Percentiles rank a stretch among this genome's conserved stretches.
Evolutionary conservation across 2,329 filamentous ascomycete genomes (phyloP).

Genomic region (Nemania sp.): DNA sequence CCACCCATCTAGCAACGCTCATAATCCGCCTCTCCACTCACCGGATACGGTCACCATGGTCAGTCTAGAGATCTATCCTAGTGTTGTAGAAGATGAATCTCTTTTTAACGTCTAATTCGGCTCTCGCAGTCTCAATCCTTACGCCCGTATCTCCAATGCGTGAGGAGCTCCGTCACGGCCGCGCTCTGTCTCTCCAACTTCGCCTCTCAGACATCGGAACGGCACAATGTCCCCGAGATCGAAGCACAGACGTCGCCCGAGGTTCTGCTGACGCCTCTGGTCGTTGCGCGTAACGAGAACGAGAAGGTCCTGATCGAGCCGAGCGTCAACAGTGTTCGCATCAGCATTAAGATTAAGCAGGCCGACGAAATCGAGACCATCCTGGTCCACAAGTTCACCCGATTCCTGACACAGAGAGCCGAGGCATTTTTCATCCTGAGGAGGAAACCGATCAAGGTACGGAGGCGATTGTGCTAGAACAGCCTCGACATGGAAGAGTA

Average conservation of each 20-base stretch:
- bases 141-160: constrained; percentile 93
- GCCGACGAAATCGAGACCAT: constrained; percentile 99
- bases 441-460: constrained; percentile 91
- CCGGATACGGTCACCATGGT: constrained; percentile 29
- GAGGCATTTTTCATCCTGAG: constrained; percentile 96
- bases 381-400: constrained; percentile 95
- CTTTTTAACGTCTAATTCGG: constrained; percentile 29
- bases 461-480: constrained; percentile 4
- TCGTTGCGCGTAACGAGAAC: constrained; percentile 92
- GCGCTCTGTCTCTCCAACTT: constrained; percentile 96
- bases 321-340: constrained; percentile 92
- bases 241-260: constrained; percentile 92
- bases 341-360: constrained; percentile 99
- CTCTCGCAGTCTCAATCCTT: constrained; percentile 84
- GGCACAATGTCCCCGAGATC: constrained; percentile 97
- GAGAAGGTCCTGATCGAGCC: constrained; percentile 96
- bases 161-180: constrained; percentile 90
- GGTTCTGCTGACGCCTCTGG: constrained; percentile 87
- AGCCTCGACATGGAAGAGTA: too few relatives aligned
- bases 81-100: too few relatives aligned
- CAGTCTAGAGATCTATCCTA: constrained; percentile 6
- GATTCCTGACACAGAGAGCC: constrained; percentile 93
- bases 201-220: constrained; percentile 92
- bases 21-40: constrained; percentile 3
- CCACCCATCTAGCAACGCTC: constrained; percentile 16